These are phyloP conservation scores for Metahyphopichia silvanorum DNA, from an alignment of 805 yeast genomes.

Conservation along the genomic window DNA sequence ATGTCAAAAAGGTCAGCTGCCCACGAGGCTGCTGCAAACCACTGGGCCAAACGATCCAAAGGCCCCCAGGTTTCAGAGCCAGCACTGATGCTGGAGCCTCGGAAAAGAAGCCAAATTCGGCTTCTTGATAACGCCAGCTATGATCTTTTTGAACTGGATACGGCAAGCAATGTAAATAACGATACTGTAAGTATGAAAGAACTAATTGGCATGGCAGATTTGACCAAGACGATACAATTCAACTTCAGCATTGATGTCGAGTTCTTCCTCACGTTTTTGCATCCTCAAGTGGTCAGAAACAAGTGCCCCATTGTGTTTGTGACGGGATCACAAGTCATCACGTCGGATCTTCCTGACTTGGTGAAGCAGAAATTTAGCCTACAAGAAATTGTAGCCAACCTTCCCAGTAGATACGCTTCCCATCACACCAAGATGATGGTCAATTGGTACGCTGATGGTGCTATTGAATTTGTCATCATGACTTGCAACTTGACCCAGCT, in stretches of 20 bases:
- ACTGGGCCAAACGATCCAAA: constrained; percentile 18
- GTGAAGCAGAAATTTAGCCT: constrained; percentile 17
- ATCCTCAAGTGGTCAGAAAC: constrained; percentile 16
- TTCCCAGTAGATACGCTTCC: constrained; percentile 32
- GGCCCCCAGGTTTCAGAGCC: background rate
- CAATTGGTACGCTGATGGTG: constrained; percentile 46
- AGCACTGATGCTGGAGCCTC: constrained; percentile 1
- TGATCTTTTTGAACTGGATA: background rate
- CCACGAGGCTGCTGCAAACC: constrained; percentile 18
- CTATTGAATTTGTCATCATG: constrained; percentile 52
- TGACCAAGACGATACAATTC: constrained; percentile 42
- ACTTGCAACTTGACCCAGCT: constrained; percentile 55
- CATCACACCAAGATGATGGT: constrained; percentile 73
- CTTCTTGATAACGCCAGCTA: constrained; percentile 26
- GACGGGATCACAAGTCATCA: constrained; percentile 21
- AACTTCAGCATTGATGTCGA: constrained; percentile 46
- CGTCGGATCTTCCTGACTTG: constrained; percentile 8
- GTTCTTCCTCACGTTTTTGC: constrained; percentile 30
- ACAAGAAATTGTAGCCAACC: constrained; percentile 28
- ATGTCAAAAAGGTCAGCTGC: constrained; percentile 15
- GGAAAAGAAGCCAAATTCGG: constrained; percentile 15
- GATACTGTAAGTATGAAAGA: constrained; percentile 24
- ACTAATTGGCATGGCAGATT: constrained; percentile 28
- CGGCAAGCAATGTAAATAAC: constrained; percentile 13
- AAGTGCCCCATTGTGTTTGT: constrained; percentile 24